These are phyloP conservation scores for Leishmania martiniquensis DNA, from an alignment of 208 protist species.

Conservation along the genomic window DNA sequence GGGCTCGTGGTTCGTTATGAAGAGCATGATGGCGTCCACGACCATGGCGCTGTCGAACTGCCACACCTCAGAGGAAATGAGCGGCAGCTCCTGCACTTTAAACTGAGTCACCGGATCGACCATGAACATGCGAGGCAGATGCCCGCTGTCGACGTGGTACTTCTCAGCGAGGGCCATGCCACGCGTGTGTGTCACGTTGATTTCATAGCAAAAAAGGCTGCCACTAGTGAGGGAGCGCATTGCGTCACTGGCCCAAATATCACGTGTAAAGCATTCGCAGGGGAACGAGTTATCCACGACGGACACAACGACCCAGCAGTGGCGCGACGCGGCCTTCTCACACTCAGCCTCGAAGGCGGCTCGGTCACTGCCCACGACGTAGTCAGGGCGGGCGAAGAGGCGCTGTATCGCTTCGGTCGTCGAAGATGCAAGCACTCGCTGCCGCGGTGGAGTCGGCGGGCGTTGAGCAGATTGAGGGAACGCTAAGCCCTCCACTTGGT, in stretches of 20 bases:
- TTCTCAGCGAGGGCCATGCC: conserved; percentile 44
- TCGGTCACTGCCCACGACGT: conserved; percentile 41
- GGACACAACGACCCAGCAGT: conserved; percentile 73
- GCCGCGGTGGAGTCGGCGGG: conserved; percentile 14
- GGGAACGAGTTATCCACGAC: conserved; percentile 57
- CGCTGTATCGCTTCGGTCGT: conserved; percentile 25
- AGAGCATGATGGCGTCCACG: conserved; percentile 46
- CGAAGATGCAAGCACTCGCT: conserved; percentile 22
- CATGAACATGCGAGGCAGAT: conserved; percentile 63
- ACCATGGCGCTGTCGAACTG: conserved; percentile 49
- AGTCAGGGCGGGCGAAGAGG: conserved; percentile 53
- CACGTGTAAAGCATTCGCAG: conserved; percentile 67
- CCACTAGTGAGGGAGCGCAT: conserved; percentile 36
- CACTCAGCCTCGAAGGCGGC: conserved; percentile 49
- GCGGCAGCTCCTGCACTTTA: conserved; percentile 42
- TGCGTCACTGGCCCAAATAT: conserved; percentile 64
- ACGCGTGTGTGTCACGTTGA: conserved; percentile 41
- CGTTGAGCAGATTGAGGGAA: conserved; percentile 17
- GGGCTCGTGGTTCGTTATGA: conserved; percentile 40
- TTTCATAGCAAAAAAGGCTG: conserved; percentile 60
- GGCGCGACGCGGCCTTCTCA: conserved; percentile 24
- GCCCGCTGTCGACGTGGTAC: conserved; percentile 37
- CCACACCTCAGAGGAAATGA: conserved; percentile 19
- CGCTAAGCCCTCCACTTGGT: conserved; percentile 16
- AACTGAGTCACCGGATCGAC: conserved; percentile 69